Evolutionary conservation across 495 filamentous ascomycete genomes (phyloP), one percentile per base, ranked within the genome.

Genomic region (Pseudomonodictys pantanalensis): DNA sequence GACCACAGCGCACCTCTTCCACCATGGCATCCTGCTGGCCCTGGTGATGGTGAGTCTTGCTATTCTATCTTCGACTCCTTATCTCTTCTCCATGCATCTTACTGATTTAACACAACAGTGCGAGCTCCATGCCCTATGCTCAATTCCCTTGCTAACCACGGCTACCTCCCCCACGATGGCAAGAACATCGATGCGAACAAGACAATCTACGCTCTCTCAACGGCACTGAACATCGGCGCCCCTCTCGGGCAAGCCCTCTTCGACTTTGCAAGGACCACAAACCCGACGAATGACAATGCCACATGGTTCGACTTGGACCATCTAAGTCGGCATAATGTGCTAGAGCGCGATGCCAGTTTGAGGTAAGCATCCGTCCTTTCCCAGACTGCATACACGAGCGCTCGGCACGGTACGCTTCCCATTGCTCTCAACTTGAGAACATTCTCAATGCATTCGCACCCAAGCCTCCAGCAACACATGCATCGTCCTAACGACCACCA

Each of bases 321-420:
- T 43, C 55, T 69, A 7, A 47, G 48, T 51, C 20, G 52, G 28
- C 67, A 69, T 56, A 61, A 67, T 49, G 53, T 65, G 22, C 63
- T 69, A 23, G 66, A 69, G 56, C 66, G 67, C 42, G 67, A 69
- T 48, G 58, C 59, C 17, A 58, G 51, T 17, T 33, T 69, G 15
- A 48, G 48, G 66, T 56, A 44, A 57, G 35, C 39, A 49, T 33
- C 22, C 11, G 22, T 63, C 64, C 57, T 25, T 56, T 48, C 18
- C 30, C 3, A 17, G 39, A 1, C 60, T 45, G 35, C 60, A 32
- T 43, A 15, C 52, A 9, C 33, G 42, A 52, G 60, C 17, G 65
- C 61, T 12, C 28, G 64, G 9, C 61, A 65, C 29, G 26, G 65
- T 10, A 46, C 43, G 33, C 52, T 47, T 12, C 52, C 65, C 61